Percentiles rank a stretch among this genome's conserved stretches.
phyloP scores from a whole-genome alignment of 192 early-diverging fungal genomes.

The Funneliformis mosseae region DNA sequence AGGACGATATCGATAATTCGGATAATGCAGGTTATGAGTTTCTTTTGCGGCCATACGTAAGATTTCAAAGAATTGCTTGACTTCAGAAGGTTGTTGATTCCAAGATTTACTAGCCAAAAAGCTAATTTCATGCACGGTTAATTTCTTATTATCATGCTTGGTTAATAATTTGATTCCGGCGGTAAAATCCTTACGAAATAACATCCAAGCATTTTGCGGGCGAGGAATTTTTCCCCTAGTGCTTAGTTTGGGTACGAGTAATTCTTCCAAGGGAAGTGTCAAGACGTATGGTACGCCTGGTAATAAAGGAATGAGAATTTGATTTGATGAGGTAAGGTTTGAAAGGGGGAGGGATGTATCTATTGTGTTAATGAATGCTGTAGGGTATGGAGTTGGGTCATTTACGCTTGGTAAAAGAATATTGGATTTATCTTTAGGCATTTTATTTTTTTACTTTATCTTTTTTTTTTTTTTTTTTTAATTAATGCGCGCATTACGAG shows the following conservation, averaged over 20 bases:
- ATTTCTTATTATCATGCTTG: background rate
- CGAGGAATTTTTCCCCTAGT: background rate
- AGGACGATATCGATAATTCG: background rate
- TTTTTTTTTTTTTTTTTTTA: too few relatives aligned
- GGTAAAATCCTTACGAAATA: background rate
- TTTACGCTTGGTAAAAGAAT: too few relatives aligned
- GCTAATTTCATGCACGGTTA: background rate
- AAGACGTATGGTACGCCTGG: background rate
- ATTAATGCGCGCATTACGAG: too few relatives aligned
- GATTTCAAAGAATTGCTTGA: background rate
- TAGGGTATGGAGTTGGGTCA: too few relatives aligned
- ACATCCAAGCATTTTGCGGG: background rate
- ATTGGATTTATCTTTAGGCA: too few relatives aligned
- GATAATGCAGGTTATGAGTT: background rate
- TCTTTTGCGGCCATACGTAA: background rate
- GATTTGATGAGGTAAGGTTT: background rate
- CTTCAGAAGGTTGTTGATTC: background rate
- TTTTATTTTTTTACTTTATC: too few relatives aligned
- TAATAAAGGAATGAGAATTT: background rate
- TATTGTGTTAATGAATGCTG: background rate
- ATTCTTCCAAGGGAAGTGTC: background rate
- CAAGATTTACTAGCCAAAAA: background rate
- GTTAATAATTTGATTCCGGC: background rate
- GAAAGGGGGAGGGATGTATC: background rate
- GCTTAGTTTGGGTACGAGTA: background rate